Evolutionary conservation across 2,329 filamentous ascomycete species (phyloP), one percentile per base, ranked within the genome.

Genomic region (Albophoma yamanashiensis): DNA sequence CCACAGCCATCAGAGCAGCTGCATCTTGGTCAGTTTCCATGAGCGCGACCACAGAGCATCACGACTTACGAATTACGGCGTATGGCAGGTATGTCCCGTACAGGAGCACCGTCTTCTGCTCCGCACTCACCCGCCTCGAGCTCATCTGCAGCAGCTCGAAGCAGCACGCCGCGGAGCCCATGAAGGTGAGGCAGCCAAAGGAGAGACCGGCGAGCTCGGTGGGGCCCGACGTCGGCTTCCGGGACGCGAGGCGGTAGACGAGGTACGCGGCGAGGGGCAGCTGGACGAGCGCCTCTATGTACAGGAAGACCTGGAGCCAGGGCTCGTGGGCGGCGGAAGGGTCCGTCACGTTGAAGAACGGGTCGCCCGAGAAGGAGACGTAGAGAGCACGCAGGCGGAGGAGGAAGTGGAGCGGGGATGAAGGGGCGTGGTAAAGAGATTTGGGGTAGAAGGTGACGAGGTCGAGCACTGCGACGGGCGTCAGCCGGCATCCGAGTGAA

Each of bases 231-330:
- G 72, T 77, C 34, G 57, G 68, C 74, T 61, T 70, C 66, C 59
- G 57, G 1, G 67, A 63, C 5, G 67, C 67, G 12, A 84, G 72
- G 9, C 69, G 70, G 62, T 68, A 72, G 20, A 79, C 70, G 27
- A 82, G 76, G 68, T 80, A 84, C 8, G 74, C 61, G 6, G 75
- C 76, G 1, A 80, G 75, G 2, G 82, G 82, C 5, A 84, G 71
- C 65, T 82, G 76, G 61, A 79, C 76, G 53, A 76, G 59, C 1
- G 77, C 67, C 73, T 85, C 82, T 57, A 84, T 64, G 64, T 75
- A 74, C 57, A 81, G 71, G 65, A 82, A 79, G 57, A 79, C 69
- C 14, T 73, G 70, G 72, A 84, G 81, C 80, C 82, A 85, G 61
- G 75, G 73, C 15, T 74, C 73, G 56, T 73, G 68, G 15, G 67